Evolutionary conservation across 108 stramenopile species (phyloP).

Genomic region (Seminavis robusta): DNA sequence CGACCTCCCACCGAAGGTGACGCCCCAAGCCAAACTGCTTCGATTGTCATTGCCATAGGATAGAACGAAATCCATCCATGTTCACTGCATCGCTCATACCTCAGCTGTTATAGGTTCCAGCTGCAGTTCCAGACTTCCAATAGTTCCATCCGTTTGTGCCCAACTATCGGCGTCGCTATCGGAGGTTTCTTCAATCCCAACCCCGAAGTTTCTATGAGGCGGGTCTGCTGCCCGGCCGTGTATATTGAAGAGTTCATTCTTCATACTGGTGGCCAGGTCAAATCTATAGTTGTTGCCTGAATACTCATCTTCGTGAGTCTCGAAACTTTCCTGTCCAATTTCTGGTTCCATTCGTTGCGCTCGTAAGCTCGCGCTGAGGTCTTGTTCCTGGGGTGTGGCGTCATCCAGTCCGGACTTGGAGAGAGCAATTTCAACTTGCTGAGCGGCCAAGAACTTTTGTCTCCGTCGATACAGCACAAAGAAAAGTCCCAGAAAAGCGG

Average conservation of each 20-base stretch:
- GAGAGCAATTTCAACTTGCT: too few species aligned
- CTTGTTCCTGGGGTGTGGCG: too few species aligned
- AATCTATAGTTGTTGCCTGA: background rate
- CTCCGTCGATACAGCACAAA: constrained; percentile 19
- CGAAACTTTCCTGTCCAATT: too few species aligned
- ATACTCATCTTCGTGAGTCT: too few species aligned
- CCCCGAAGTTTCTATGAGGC: background rate
- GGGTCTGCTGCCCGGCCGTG: background rate
- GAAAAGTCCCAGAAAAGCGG: constrained; percentile 19
- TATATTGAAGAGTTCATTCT: background rate
- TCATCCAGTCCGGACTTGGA: too few species aligned
- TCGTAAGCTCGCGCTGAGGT: too few species aligned
- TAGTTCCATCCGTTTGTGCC: constrained; percentile 50
- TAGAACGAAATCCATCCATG: background rate
- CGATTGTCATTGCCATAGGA: too few species aligned
- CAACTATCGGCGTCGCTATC: constrained; percentile 31
- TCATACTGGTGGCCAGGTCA: background rate
- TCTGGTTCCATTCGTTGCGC: too few species aligned
- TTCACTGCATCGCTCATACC: constrained; percentile 13
- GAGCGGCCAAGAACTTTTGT: too few species aligned
- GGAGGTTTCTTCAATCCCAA: background rate
- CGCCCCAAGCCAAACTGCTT: too few species aligned
- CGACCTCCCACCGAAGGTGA: too few species aligned
- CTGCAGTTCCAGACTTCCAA: constrained; percentile 42
- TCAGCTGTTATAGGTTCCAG: constrained; percentile 43